These are phyloP conservation scores for Epicoccum sorghinum DNA, from an alignment of 2,329 filamentous ascomycete species.

Conservation along the genomic window DNA sequence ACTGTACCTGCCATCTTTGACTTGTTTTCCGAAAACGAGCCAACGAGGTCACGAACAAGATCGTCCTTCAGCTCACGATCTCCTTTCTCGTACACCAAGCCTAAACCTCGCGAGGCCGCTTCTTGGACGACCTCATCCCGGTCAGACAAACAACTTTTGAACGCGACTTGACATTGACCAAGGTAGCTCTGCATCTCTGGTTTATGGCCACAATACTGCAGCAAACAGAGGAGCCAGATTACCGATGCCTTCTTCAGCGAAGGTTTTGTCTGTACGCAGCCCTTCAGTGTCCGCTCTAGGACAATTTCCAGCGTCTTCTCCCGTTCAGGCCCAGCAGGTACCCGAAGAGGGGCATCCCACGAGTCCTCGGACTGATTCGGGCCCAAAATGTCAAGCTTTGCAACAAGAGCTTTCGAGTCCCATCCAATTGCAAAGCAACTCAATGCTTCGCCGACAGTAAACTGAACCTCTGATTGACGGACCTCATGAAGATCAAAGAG, in stretches of 20 bases:
- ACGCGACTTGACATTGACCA: constrained; percentile 80
- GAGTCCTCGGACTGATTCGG: constrained; percentile 46
- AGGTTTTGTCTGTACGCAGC: constrained; percentile 85
- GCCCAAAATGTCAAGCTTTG: constrained; percentile 76
- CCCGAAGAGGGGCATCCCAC: constrained; percentile 38
- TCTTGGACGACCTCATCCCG: constrained; percentile 95
- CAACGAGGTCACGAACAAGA: constrained; percentile 84
- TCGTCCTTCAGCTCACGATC: constrained; percentile 80
- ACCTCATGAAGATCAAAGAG: constrained; percentile 82
- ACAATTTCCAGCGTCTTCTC: constrained; percentile 58
- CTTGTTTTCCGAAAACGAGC: constrained; percentile 79
- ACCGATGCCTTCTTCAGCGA: constrained; percentile 88
- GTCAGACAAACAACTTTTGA: constrained; percentile 85
- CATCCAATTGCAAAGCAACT: constrained; percentile 79
- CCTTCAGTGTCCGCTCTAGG: constrained; percentile 74
- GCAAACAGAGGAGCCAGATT: constrained; percentile 91
- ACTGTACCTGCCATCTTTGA: constrained; percentile 76
- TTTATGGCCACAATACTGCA: constrained; percentile 88
- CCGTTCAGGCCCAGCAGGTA: constrained; percentile 41
- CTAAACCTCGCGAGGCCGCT: constrained; percentile 86
- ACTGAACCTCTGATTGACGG: constrained; percentile 85
- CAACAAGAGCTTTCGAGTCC: constrained; percentile 78
- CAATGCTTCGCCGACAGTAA: constrained; percentile 87
- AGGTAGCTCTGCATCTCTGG: constrained; percentile 74
- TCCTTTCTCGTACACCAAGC: constrained; percentile 93